phyloP scores from a whole-genome alignment of 176 grass and related monocot genomes.

The Metroxylon sagu region DNA sequence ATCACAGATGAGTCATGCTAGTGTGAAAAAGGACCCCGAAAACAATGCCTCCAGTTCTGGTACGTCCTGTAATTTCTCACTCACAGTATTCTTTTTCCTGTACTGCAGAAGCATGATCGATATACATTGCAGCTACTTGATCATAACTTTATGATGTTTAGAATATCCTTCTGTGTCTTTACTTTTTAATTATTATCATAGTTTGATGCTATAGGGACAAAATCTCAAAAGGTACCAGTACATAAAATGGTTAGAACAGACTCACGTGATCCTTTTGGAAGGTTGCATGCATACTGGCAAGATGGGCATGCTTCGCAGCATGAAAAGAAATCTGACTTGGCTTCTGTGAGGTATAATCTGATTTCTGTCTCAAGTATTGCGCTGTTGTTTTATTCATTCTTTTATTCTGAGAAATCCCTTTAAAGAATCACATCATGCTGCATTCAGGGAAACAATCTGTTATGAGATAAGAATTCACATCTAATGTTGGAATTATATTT shows the following conservation, averaged over 20 bases:
- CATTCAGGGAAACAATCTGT: too few species aligned
- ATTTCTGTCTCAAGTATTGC: too few species aligned
- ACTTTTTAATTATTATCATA: background rate
- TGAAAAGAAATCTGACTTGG: slow-evolving; percentile 79
- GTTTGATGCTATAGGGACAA: slow-evolving; percentile 30
- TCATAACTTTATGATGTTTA: too few species aligned
- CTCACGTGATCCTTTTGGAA: slow-evolving; percentile 73
- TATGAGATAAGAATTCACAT: too few species aligned
- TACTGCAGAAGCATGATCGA: too few species aligned
- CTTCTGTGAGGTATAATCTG: slow-evolving; percentile 56
- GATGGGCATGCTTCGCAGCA: slow-evolving; percentile 47
- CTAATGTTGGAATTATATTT: too few species aligned
- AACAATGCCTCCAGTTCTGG: slow-evolving; percentile 33
- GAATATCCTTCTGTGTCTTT: background rate
- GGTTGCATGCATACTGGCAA: slow-evolving; percentile 80
- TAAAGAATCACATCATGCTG: too few species aligned
- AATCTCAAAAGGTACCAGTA: slow-evolving; percentile 67
- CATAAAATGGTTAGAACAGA: slow-evolving; percentile 93
- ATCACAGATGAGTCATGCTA: slow-evolving; percentile 28
- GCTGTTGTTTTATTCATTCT: too few species aligned
- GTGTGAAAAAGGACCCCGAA: slow-evolving; percentile 35
- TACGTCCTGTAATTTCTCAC: slow-evolving; percentile 6
- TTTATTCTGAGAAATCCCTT: too few species aligned
- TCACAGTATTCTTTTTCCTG: too few species aligned
- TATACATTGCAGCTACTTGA: too few species aligned